Evolutionary conservation across 2,329 filamentous ascomycete genomes (phyloP).

Genomic region (Penicillium sp.): DNA sequence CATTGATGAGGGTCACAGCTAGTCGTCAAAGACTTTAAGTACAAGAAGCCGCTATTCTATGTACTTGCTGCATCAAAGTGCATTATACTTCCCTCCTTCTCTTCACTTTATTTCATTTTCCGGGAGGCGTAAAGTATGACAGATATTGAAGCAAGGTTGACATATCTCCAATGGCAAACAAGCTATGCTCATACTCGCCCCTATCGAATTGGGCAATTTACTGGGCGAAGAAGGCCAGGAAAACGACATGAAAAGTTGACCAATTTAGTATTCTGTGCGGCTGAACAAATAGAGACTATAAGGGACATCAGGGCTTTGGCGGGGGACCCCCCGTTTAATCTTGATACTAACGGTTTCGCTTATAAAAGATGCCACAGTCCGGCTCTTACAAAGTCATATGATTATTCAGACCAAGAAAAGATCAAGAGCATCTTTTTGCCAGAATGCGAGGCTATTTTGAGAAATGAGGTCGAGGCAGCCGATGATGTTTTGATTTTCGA

Average conservation of each 20-base stretch:
- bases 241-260: neutral
- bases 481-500: constrained; percentile 11
- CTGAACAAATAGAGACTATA: neutral
- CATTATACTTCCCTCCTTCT: too few relatives aligned
- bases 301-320: neutral
- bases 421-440: constrained; percentile 12
- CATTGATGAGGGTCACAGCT: too few relatives aligned
- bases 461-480: constrained; percentile 7
- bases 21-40: too few relatives aligned
- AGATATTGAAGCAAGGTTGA: constrained; percentile 9
- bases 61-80: too few relatives aligned
- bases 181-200: constrained; percentile 7
- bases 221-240: constrained; percentile 5
- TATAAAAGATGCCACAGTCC: constrained; percentile 2
- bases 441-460: constrained; percentile 12
- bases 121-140: neutral
- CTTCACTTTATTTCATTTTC: too few relatives aligned
- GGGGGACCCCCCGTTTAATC: neutral
- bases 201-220: constrained; percentile 10
- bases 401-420: constrained; percentile 5
- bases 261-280: constrained; percentile 5
- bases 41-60: too few relatives aligned
- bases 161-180: constrained; percentile 15
- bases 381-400: neutral
- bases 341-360: constrained; percentile 5